phyloP scores from a whole-genome alignment of 805 yeast genomes.

The Scheffersomyces amazonensis region DNA sequence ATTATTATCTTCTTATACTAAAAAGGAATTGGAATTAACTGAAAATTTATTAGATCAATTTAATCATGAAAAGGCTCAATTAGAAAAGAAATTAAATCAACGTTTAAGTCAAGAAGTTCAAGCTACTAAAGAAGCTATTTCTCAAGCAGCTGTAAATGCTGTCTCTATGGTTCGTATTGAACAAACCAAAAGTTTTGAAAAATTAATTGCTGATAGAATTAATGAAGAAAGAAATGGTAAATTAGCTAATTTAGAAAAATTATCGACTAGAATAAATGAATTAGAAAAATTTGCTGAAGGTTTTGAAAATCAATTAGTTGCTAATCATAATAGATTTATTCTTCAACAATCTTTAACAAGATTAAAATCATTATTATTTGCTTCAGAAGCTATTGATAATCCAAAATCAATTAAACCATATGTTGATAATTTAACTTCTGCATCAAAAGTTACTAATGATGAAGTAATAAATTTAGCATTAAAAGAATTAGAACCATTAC shows the following conservation, averaged over 20 bases:
- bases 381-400: conserved; percentile 15
- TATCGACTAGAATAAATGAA: conserved; percentile 51
- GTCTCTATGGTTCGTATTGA: conserved; percentile 64
- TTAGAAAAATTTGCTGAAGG: conserved; percentile 53
- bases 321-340: conserved; percentile 31
- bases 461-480: conserved; percentile 33
- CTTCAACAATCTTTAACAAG: conserved; percentile 30
- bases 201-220: conserved; percentile 25
- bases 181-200: conserved; percentile 53
- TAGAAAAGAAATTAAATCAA: conserved; percentile 57
- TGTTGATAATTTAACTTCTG: conserved; percentile 32
- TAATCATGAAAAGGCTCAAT: conserved; percentile 54
- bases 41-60: conserved; percentile 58
- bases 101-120: conserved; percentile 63
- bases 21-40: conserved; percentile 57
- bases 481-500: conserved; percentile 31
- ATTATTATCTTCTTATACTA: conserved; percentile 35
- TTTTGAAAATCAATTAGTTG: conserved; percentile 35
- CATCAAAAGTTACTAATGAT: conserved; percentile 22
- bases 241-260: conserved; percentile 61
- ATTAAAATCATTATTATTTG: conserved; percentile 23
- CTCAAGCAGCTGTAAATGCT: conserved; percentile 72
- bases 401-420: conserved; percentile 31
- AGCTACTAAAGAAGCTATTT: conserved; percentile 61
- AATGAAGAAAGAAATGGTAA: conserved; percentile 66